Evolutionary conservation across 441 rosid genomes (phyloP).

Genomic region (Brassica hybrid): DNA sequence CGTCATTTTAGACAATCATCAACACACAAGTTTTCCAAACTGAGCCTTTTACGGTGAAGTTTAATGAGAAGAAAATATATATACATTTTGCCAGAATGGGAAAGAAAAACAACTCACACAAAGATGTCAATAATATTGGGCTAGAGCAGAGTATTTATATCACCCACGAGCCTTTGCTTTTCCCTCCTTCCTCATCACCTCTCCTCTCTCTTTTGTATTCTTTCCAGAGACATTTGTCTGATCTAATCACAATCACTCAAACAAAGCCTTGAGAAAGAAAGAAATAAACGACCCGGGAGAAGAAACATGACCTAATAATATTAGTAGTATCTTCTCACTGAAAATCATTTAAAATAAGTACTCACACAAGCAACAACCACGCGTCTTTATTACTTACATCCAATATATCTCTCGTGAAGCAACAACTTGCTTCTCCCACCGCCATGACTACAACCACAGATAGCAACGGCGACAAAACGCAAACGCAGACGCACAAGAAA

Average conservation of each 20-base stretch:
- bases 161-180: constrained; percentile 64
- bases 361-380: constrained; percentile 51
- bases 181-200: constrained; percentile 55
- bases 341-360: constrained; percentile 30
- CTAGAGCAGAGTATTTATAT: constrained; percentile 71
- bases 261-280: constrained; percentile 18
- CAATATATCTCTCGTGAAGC: constrained; percentile 58
- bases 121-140: constrained; percentile 12
- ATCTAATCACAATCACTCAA: constrained; percentile 20
- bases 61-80: constrained; percentile 43
- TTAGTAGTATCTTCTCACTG: constrained; percentile 4
- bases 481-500: constrained; percentile 75
- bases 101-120: constrained; percentile 44
- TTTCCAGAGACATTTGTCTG: constrained; percentile 43
- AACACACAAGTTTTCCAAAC: constrained; percentile 28
- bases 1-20: background rate
- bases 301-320: constrained; percentile 24
- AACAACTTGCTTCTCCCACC: constrained; percentile 70
- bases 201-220: constrained; percentile 52
- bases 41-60: constrained; percentile 56
- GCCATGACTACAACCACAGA: constrained; percentile 42
- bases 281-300: constrained; percentile 43
- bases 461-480: constrained; percentile 45
- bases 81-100: constrained; percentile 53
- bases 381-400: constrained; percentile 62